Evolutionary conservation across 129 eudicot genomes (phyloP), one percentile per base, ranked within the genome.

Genomic region (Centella asiatica): DNA sequence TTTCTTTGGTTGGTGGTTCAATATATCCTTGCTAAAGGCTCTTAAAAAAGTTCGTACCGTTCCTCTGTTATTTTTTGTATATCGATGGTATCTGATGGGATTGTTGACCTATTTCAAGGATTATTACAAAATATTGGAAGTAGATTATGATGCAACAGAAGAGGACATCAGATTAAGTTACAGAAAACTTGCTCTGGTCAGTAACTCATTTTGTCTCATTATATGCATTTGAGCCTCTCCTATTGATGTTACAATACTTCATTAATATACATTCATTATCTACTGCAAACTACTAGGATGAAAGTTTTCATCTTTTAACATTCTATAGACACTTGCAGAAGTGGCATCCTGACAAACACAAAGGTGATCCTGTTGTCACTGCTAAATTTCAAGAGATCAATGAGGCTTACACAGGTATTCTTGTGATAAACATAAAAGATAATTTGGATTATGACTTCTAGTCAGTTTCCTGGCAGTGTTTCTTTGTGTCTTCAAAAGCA

Each of bases 281-380:
- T 44, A 27, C 36, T 44, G 17, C 55, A 25, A 27, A n/a, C 26
- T 13, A 11, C 15, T 62, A 27, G 27, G 7, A 9, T 17, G 25
- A 10, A 57, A 57, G 1, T 49, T 48, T 14, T 23, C 61, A 32
- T 55, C 19, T 24, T 18, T 40, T 6, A 22, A 46, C 26, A 34
- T 56, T 54, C 40, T 57, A 29, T 34, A 59, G 51, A 36, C 34
- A 51, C 57, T 20, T 37, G 67, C 66, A 79, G 84, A 75, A 79
- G 74, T 79, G 84, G 84, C 84, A 79, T 75, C 84, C 84, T 46
- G 84, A 79, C 59, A 79, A 79, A 53, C 84, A 75, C 55, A 79
- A 71, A 62, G 74, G 75, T 51, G 80, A 79, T 66, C 22, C 10
- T 56, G 75, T 68, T 24, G 77, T 63, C 69, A 79, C 84, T 24